Base-by-base conservation (phyloP, 2,329 filamentous ascomycete genomes). In the Macrophomina tecta region DNA sequence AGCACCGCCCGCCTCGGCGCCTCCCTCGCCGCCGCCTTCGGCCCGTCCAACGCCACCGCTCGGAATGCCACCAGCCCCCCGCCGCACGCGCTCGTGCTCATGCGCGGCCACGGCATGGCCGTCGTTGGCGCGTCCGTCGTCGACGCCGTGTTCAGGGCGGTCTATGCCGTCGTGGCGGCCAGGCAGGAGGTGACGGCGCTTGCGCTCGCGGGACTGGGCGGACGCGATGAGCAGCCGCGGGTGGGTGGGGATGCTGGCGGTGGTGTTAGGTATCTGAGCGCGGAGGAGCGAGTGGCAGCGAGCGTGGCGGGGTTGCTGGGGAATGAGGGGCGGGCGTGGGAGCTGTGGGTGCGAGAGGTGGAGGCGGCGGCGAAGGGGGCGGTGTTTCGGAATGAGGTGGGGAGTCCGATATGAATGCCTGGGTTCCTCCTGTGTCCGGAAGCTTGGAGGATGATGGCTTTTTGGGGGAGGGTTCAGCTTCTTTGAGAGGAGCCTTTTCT, bases 81-180 rank as follows among this genome's bases (percentile, higher is more conserved):
- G 18, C 18, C 18, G 18, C 18, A 18, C 18, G 18, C 18, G 18
- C 18, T 18, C 18, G 18, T 18, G 18, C 18, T 18, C 18, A 18
- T 18, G 18, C 18, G 18, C 18, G 18, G 18, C 18, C 18, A 18
- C 18, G 18, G 18, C 18, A 18, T 18, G 18, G 18, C 18, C 18
- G 79, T 77, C 9, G 72, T 79, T 0, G 82, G 79, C 0, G 72
- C 73, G 2, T 75, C 76, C 8, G 80, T 83, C 65, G 78, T 83
- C 69, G 80, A 82, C 69, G 81, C 77, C 0, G 81, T 83, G 0
- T 82, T 79, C 68, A 78, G 81, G 64, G 78, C 81, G 1, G 78
- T 83, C 28, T 83, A 80, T 69, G 82, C 81, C 4, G 73, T 70
- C 28, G 73, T 77, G 63, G 76, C 76, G 51, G 81, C 82, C 0